Evolutionary conservation across 1,139 yeast genomes (phyloP), one percentile per base, ranked within the genome.

Genomic region (Blastobotrys raffinosifermentans): DNA sequence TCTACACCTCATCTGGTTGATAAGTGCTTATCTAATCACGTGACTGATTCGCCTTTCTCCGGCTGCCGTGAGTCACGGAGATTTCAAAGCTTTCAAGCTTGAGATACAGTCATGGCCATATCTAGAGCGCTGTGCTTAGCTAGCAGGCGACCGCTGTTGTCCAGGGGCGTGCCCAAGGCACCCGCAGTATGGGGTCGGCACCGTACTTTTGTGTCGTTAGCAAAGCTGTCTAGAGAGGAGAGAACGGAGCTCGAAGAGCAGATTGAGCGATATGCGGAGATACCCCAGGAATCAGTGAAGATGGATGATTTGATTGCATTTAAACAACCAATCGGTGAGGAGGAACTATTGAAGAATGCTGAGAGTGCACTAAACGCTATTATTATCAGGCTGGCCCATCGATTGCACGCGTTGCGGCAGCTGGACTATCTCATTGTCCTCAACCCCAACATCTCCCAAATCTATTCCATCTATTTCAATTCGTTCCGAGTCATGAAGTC

Each of bases 381-480:
- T 34, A 53, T 73, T 6, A 67, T 70, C 39, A 48, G 69, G 19
- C 51, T 65, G n/a, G 77, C 81, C 3, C 69, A 76, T 37, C 61
- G 96, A 44, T 60, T 87, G 14, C 70, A 72, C 29, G 81, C 81
- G 31, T 75, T 89, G 48, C 70, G 93, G 44, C 68, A 72, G 33
- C 64, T 89, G 37, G 95, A 96, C 0, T 89, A 86, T 56, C 71
- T 89, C 48, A 87, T 81, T 34, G 82, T 86, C 32, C 63, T 89
- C 44, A 89, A 89, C 55, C 96, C 96, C n/a, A 75, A 85, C 50
- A 80, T 89, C 38, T 81, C 93, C n/a, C 77, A 76, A 50, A 80
- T 84, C 15, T 85, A 86, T 64, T 70, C 76, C 49, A 63, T 80
- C 33, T 89, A 89, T 60, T 64, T 84, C 47, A 69, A 75, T 43